Evolutionary conservation across 163 green algal species (phyloP).

Genomic region (Botryococcus braunii): DNA sequence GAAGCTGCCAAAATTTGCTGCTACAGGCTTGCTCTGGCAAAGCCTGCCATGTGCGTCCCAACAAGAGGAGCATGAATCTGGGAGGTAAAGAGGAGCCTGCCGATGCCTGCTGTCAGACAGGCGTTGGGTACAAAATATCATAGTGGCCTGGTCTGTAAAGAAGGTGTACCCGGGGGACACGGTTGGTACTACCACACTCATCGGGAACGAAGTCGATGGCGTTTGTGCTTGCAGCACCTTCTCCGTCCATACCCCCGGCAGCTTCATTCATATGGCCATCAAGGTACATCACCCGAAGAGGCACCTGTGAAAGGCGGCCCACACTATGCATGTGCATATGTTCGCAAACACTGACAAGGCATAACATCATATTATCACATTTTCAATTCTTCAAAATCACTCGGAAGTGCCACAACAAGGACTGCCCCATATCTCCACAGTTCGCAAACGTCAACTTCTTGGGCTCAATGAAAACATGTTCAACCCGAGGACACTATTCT

Average conservation of each 20-base stretch:
- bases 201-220: slow-evolving; percentile 72
- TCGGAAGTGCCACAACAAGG: background rate
- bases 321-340: background rate
- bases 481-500: background rate
- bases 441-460: background rate
- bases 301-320: slow-evolving; percentile 41
- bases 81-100: too few species aligned
- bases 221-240: slow-evolving; percentile 18
- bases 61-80: too few species aligned
- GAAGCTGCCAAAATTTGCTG: too few species aligned
- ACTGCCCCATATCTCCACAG: background rate
- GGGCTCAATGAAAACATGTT: background rate
- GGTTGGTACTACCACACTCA: background rate
- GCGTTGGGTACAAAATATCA: slow-evolving; percentile 46
- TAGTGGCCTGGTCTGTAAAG: slow-evolving; percentile 84
- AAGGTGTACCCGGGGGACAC: slow-evolving; percentile 49
- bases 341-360: background rate
- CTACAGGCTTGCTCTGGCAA: too few species aligned
- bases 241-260: slow-evolving; percentile 7
- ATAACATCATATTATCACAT: background rate
- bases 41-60: too few species aligned
- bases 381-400: background rate
- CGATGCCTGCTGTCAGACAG: too few species aligned
- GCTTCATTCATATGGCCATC: slow-evolving; percentile 38
- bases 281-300: slow-evolving; percentile 77